These are phyloP conservation scores for Arthrinium phaeospermum DNA, from an alignment of 2,329 filamentous ascomycete genomes.

Conservation along the genomic window DNA sequence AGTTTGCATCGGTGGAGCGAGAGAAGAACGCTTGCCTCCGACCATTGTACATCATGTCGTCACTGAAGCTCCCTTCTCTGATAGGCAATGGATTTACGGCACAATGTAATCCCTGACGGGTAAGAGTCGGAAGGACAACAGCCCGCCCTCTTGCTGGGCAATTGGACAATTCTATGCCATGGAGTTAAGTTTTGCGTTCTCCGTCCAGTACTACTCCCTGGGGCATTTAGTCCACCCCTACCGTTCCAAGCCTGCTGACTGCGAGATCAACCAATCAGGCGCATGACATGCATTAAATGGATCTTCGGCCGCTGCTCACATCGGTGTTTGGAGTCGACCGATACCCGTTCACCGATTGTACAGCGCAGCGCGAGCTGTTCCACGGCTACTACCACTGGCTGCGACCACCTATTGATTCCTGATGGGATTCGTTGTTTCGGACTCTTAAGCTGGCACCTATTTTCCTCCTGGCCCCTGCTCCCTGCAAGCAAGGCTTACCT, in stretches of 20 bases:
- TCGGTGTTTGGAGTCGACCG: conserved; percentile 14
- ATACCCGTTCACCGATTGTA: conserved; percentile 13
- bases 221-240: not conserved
- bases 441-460: conserved; percentile 5
- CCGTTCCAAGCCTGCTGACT: not conserved
- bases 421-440: conserved; percentile 15
- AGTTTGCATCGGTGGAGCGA: conserved; percentile 3
- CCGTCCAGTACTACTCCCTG: not conserved
- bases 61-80: conserved; percentile 3
- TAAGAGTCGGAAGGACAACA: not conserved
- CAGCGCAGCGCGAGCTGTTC: conserved; percentile 12
- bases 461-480: conserved; percentile 1
- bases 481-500: conserved; percentile 13
- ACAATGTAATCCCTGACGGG: not conserved
- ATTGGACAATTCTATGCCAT: not conserved
- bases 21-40: not conserved
- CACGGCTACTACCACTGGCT: not conserved
- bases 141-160: not conserved
- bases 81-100: not conserved
- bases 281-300: conserved; percentile 5
- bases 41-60: conserved; percentile 7
- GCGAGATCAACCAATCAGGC: not conserved
- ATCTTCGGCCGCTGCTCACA: not conserved
- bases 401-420: not conserved
- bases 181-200: conserved; percentile 15